phyloP scores from a whole-genome alignment of 345 rosid genomes.

The Leavenworthia alabamica region DNA sequence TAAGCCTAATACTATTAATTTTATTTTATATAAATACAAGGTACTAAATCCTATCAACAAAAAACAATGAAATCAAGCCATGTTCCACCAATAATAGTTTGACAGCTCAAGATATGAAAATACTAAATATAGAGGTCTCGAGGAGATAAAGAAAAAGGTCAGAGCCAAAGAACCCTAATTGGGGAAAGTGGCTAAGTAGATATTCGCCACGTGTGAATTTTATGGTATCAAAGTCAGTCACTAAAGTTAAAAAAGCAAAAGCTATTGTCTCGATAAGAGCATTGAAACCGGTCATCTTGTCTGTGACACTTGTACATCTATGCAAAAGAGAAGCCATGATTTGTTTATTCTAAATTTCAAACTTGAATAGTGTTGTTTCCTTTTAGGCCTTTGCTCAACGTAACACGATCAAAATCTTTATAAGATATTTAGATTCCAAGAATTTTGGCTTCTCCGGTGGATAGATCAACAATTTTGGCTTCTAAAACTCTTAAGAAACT shows the following conservation, averaged over 20 bases:
- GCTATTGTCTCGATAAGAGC: conserved; percentile 2
- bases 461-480: conserved; percentile 78
- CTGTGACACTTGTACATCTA: conserved; percentile 23
- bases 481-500: conserved; percentile 44
- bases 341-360: background rate
- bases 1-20: background rate
- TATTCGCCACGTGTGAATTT: conserved; percentile 4
- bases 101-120: background rate
- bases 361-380: background rate
- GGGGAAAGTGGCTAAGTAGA: conserved; percentile 2
- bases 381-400: no score
- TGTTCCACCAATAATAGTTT: background rate
- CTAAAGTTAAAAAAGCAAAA: conserved; percentile 2
- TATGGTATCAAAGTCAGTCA: conserved; percentile 9
- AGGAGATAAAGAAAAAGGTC: background rate
- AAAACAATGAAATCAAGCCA: conserved; percentile 1
- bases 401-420: no score
- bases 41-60: background rate
- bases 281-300: conserved; percentile 23
- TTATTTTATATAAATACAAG: background rate
- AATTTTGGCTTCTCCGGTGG: conserved; percentile 45
- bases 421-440: background rate
- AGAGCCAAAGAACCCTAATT: conserved; percentile 13
- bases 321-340: background rate
- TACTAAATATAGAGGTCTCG: background rate